Percentiles rank a stretch among this genome's conserved stretches.
These are phyloP conservation scores for Phialophora expanda DNA, from an alignment of 2,329 filamentous ascomycete species.

Conservation along the genomic window DNA sequence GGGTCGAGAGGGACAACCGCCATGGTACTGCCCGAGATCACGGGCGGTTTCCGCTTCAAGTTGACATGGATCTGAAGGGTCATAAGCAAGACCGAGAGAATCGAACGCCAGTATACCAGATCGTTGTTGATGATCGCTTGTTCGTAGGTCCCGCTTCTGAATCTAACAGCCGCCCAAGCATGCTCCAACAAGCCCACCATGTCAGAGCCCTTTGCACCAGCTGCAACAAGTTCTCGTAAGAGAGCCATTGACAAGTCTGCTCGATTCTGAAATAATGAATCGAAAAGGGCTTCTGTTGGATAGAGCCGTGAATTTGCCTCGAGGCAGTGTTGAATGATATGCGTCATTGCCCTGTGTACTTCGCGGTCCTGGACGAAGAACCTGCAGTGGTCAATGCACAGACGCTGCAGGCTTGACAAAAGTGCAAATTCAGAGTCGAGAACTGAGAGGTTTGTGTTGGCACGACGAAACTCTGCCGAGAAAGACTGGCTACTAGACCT, in stretches of 20 bases:
- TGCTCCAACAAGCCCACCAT: conserved; percentile 61
- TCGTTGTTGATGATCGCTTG: conserved; percentile 61
- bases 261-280: conserved; percentile 74
- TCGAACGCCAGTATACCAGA: conserved; percentile 76
- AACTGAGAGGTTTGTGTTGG: conserved; percentile 87
- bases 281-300: conserved; percentile 80
- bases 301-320: conserved; percentile 74
- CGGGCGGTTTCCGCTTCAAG: conserved; percentile 45
- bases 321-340: conserved; percentile 78
- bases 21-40: conserved; percentile 29
- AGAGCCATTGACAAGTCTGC: conserved; percentile 82
- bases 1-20: conserved; percentile 29
- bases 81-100: conserved; percentile 85
- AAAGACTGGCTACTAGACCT: conserved; percentile 54
- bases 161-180: conserved; percentile 66
- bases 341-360: conserved; percentile 72
- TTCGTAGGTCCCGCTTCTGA: conserved; percentile 63
- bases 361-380: conserved; percentile 57
- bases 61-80: conserved; percentile 64
- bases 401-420: conserved; percentile 85
- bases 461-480: conserved; percentile 78
- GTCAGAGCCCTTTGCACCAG: conserved; percentile 56
- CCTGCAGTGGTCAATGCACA: conserved; percentile 83
- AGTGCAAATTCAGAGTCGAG: conserved; percentile 82
- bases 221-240: conserved; percentile 75